phyloP scores from a whole-genome alignment of 2,329 filamentous ascomycete species.

The Akanthomyces muscarius region DNA sequence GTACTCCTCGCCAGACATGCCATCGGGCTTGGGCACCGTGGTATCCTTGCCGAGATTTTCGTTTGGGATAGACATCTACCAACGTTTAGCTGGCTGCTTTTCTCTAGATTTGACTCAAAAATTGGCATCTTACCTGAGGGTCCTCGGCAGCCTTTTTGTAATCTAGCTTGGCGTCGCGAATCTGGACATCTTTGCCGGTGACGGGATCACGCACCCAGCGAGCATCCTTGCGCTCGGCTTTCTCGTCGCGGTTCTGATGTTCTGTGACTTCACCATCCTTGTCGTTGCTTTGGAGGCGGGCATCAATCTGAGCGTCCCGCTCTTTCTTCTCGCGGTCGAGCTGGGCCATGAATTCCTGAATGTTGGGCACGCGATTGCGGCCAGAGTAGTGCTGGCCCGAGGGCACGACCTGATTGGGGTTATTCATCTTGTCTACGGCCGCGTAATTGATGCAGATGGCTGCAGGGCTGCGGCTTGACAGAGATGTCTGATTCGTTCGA shows the following conservation, averaged over 20 bases:
- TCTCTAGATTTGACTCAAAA: neutral
- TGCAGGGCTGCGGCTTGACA: neutral
- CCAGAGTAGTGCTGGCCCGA: constrained; percentile 73
- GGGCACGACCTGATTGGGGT: constrained; percentile 39
- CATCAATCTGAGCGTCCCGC: constrained; percentile 68
- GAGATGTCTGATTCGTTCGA: neutral
- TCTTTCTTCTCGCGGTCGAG: constrained; percentile 76
- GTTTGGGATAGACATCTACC: constrained; percentile 77
- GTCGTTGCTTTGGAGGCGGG: constrained; percentile 41
- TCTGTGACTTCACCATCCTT: constrained; percentile 36
- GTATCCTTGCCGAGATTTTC: constrained; percentile 77
- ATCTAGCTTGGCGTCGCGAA: constrained; percentile 73
- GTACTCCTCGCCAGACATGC: constrained; percentile 75
- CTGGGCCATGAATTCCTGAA: constrained; percentile 75
- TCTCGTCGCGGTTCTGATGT: constrained; percentile 37
- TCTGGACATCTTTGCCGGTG: constrained; percentile 79
- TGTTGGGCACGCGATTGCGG: constrained; percentile 78
- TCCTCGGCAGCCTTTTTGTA: constrained; percentile 67
- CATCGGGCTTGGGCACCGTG: constrained; percentile 65
- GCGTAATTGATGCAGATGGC: neutral
- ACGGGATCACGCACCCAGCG: constrained; percentile 82
- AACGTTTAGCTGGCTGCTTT: neutral
- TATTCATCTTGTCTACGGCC: constrained; percentile 30
- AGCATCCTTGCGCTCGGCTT: constrained; percentile 45
- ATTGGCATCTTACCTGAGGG: constrained; percentile 52